Base-by-base conservation (phyloP, 176 grass and related monocot genomes). In the Oryza nivara region DNA sequence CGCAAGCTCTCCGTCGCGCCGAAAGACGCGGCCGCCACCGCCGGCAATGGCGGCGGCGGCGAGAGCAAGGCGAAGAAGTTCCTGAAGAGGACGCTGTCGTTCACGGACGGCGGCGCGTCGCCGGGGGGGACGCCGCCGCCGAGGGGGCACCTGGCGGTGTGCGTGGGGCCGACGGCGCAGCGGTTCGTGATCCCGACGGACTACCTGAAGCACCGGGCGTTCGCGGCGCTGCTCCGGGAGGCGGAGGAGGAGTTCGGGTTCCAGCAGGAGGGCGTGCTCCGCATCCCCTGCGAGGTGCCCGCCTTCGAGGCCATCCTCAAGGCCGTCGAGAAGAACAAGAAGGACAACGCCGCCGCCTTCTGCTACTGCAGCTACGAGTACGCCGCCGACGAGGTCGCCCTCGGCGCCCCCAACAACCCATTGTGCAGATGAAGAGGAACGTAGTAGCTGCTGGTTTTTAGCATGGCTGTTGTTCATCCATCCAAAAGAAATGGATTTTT, bases 11-110 rank as follows among this genome's bases (percentile, higher is more conserved):
- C 95, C 0, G 92, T 92, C 45, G 28, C 92, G 10, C 60, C 92
- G 54, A 94, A 91, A 60, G 25, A 30, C 41, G 65, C 86, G 3
- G 16, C 76, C 16, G 6, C 36, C 36, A 40, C 76, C 22, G 0
- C 84, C 60, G 38, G 41, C 22, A 22, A 26, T 66, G 44, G 14
- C 85, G 69, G 14, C 85, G 69, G 15, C 43, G 84, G 89, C 67
- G 86, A 85, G 84, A 91, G 88, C 92, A 97, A 94, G 82, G 84
- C 92, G 74, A 97, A 91, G 75, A 97, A 97, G 81, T 97, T 97
- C 78, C 70, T 97, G 43, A 97, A 94, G 77, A 78, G 95, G 76
- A 97, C 95, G 38, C 86, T 97, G 5, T 97, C 95, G 44, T 91
- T 97, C 82, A 84, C 88, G 9, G 95, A 97, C 63, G 19, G 82